phyloP scores from a whole-genome alignment of 2,329 filamentous ascomycete species.

The Xylariaceae sp. region DNA sequence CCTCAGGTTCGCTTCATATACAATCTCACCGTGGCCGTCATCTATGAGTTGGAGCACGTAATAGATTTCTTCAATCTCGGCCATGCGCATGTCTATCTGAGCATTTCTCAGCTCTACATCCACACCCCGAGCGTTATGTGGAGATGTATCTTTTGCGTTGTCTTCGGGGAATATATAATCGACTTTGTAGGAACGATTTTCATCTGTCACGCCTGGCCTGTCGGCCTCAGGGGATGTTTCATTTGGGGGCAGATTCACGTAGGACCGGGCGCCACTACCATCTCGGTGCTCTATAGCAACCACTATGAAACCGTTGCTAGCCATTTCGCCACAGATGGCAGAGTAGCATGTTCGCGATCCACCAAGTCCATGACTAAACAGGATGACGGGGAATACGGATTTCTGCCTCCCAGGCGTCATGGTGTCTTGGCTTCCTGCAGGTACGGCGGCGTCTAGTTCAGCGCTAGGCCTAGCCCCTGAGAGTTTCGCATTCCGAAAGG shows the following conservation, averaged over 20 bases:
- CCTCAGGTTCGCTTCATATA: constrained; percentile 61
- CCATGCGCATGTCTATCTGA: constrained; percentile 67
- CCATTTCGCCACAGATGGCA: constrained; percentile 69
- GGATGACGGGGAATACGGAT: constrained; percentile 65
- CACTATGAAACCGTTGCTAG: constrained; percentile 70
- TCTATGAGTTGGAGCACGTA: constrained; percentile 62
- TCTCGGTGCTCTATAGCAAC: constrained; percentile 70
- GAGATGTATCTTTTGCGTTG: constrained; percentile 57
- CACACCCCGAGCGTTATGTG: constrained; percentile 65
- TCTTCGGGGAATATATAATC: constrained; percentile 70
- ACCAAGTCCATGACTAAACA: constrained; percentile 72
- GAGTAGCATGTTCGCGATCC: constrained; percentile 69
- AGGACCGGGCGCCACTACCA: constrained; percentile 66
- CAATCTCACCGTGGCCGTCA: constrained; percentile 57
- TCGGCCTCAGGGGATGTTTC: constrained; percentile 42
- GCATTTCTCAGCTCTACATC: constrained; percentile 65
- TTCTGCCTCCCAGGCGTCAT: constrained; percentile 27
- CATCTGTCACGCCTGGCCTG: constrained; percentile 46
- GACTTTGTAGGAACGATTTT: constrained; percentile 52
- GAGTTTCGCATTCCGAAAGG: constrained; percentile 65
- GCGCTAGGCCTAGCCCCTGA: constrained; percentile 56
- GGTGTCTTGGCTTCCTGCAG: constrained; percentile 31
- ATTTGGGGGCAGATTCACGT: constrained; percentile 61
- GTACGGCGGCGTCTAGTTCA: constrained; percentile 37
- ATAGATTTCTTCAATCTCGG: constrained; percentile 70